A percentile compares a stretch with the other conserved stretches of the same genome.
Conservation (phyloP, 2,329 filamentous ascomycete genomes). For the Penicillium sp. region DNA sequence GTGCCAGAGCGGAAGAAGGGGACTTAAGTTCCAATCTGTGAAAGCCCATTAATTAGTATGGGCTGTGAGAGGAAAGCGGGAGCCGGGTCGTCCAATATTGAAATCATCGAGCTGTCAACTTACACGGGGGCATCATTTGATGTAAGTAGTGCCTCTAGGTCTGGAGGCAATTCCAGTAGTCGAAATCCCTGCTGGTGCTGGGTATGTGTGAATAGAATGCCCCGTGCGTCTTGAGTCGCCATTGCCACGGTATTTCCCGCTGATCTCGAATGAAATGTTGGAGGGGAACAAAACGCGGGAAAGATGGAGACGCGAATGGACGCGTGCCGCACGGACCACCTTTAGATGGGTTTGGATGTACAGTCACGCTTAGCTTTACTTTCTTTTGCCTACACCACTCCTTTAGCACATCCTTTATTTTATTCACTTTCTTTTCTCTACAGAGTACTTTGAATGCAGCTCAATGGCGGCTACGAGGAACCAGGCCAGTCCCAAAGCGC, state of each 20-base stretch:
- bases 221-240: slow-evolving; percentile 39
- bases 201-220: slow-evolving; percentile 43
- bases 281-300: slow-evolving; percentile 3
- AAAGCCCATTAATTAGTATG: background rate
- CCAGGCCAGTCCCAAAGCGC: too few relatives aligned
- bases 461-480: too few relatives aligned
- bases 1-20: slow-evolving; percentile 26
- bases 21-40: slow-evolving; percentile 47
- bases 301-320: slow-evolving; percentile 11
- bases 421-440: too few relatives aligned
- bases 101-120: slow-evolving; percentile 3
- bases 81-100: background rate
- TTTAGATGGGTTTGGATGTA: slow-evolving; percentile 23
- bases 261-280: slow-evolving; percentile 4
- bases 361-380: too few relatives aligned
- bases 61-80: background rate
- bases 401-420: too few relatives aligned
- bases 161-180: slow-evolving; percentile 61
- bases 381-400: too few relatives aligned
- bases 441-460: too few relatives aligned
- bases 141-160: slow-evolving; percentile 56
- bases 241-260: slow-evolving; percentile 21
- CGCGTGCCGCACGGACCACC: slow-evolving; percentile 36
- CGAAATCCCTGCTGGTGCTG: slow-evolving; percentile 55
- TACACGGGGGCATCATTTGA: slow-evolving; percentile 46